Conservation (phyloP, 495 filamentous ascomycete species). For the Thermothielavioides terrestris region DNA sequence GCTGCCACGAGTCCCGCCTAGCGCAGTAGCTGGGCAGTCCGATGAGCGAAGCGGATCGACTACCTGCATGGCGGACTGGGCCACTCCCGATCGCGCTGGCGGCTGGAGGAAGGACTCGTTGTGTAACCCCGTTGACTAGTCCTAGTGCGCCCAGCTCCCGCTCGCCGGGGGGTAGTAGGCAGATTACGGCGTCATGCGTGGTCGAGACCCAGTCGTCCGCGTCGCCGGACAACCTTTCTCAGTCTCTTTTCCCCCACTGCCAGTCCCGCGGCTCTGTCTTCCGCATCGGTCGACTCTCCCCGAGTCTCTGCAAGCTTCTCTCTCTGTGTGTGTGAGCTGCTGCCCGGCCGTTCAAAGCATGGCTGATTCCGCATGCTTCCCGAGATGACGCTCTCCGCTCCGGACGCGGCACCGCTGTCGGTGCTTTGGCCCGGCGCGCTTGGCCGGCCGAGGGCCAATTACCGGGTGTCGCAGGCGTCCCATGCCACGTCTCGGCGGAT, state of each 20-base stretch:
- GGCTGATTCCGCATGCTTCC: background rate
- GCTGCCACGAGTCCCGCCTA: background rate
- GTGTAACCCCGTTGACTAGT: slow-evolving; percentile 1
- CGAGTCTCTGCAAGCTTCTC: background rate
- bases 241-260: background rate
- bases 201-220: background rate
- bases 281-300: background rate
- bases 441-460: background rate
- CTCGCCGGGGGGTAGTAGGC: background rate
- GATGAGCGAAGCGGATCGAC: background rate
- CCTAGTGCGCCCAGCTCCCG: background rate
- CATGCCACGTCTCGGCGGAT: background rate
- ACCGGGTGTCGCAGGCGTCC: background rate
- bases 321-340: too few species aligned
- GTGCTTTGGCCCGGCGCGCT: background rate
- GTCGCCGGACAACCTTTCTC: background rate
- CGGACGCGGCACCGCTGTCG: background rate
- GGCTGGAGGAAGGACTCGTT: background rate
- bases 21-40: background rate
- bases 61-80: background rate
- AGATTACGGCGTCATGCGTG: background rate
- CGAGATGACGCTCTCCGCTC: slow-evolving; percentile 2
- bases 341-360: background rate
- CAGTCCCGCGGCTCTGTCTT: background rate
- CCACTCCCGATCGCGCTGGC: background rate